Evolutionary conservation across 768 basidiomycete genomes (phyloP), one percentile per base, ranked within the genome.

Genomic region (Cystofilobasidium capitatum): DNA sequence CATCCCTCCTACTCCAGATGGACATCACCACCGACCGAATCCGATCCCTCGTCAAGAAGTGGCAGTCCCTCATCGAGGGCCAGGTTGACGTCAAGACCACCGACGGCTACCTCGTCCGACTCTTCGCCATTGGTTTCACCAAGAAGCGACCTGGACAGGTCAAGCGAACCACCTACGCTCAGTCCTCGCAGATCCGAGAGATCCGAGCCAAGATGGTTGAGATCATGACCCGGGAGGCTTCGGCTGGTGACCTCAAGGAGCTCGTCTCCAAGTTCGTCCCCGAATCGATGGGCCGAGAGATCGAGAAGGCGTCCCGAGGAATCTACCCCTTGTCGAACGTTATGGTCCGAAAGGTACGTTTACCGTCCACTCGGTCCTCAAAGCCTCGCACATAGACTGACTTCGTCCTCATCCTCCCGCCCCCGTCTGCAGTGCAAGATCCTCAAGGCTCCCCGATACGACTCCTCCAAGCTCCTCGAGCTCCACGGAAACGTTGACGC

Each of bases 11-110:
- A 24, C 39, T 36, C 22, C 40, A 67, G 65, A 98, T 99, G 94
- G 91, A 94, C 82, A 97, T 99, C 82, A 98, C 96, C 70, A 96
- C 94, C 68, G 96, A 99, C 86, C 98, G 98, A 81, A 87, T 98
- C 72, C 92, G 96, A 66, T 98, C 96, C 60, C 92, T 99, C 76
- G 96, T 99, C 74, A 90, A 94, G 79, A 99, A 98, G 81, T 99
- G 96, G 96, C 96, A 98, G 81, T 86, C 94, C 24, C 88, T 98
- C 76, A 93, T 99, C 75, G 96, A 98, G 81, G 96, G 96, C 44
- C 89, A 92, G 78, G 89, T 97, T 77, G 96, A 99, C 77, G 64
- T 99, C 74, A 92, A 92, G 82, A 99, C 96, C 68, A 94, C 93
- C 72, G 96, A 99, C 79, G 96, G 96, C 58, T 99, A 99, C 85